These are phyloP conservation scores for Solidago caesia DNA, from an alignment of 129 eudicot species.

Conservation along the genomic window DNA sequence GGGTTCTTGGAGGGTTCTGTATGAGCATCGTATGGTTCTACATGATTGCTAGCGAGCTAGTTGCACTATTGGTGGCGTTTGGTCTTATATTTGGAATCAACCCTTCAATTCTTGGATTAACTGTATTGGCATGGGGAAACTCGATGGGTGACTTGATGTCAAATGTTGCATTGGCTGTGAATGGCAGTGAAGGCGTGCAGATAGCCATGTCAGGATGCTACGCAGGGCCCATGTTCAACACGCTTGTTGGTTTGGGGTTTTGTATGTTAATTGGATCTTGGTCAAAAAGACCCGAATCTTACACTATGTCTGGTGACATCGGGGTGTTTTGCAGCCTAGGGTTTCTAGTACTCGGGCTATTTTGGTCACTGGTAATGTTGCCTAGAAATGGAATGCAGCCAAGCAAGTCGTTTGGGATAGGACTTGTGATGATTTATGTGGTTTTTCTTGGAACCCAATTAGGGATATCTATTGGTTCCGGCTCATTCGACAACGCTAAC, in stretches of 20 bases:
- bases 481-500: constrained; percentile 34
- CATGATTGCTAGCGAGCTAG: constrained; percentile 78
- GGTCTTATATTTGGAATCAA: constrained; percentile 65
- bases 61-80: constrained; percentile 58
- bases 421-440: constrained; percentile 62
- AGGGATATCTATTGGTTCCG: constrained; percentile 43
- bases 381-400: constrained; percentile 71
- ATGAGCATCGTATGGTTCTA: constrained; percentile 95
- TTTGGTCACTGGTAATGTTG: constrained; percentile 73
- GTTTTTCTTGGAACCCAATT: constrained; percentile 48
- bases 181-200: constrained; percentile 77
- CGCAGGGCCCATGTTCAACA: constrained; percentile 94
- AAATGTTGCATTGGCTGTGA: constrained; percentile 65
- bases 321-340: constrained; percentile 69
- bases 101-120: constrained; percentile 74
- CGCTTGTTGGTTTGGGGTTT: constrained; percentile 72
- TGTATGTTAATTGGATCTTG: constrained; percentile 78
- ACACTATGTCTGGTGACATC: constrained; percentile 47
- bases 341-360: constrained; percentile 52
- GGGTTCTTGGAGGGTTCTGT: constrained; percentile 78
- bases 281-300: constrained; percentile 51
- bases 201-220: constrained; percentile 86
- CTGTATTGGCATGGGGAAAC: constrained; percentile 92
- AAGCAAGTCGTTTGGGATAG: constrained; percentile 55
- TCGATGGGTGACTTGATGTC: constrained; percentile 91